phyloP scores from a whole-genome alignment of 31 red algal genomes.

The Asparagopsis taxiformis region DNA sequence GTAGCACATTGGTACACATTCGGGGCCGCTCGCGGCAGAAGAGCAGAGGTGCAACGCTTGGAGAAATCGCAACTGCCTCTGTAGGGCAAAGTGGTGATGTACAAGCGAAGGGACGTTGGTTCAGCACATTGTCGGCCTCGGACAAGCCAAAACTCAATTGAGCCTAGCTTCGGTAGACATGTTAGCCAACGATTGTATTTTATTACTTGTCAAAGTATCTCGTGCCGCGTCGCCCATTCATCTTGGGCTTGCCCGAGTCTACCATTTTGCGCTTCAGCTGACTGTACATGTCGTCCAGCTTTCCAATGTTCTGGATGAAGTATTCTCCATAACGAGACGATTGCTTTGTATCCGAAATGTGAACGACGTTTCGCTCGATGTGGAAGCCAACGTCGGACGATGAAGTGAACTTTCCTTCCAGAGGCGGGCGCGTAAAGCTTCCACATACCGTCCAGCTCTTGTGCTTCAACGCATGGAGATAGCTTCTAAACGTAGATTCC shows the following conservation, averaged over 20 bases:
- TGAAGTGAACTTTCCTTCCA: constrained; percentile 51
- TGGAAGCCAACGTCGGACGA: constrained; percentile 72
- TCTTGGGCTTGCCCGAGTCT: too few relatives aligned
- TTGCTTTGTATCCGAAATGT: constrained; percentile 66
- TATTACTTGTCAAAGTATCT: too few relatives aligned
- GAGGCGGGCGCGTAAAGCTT: constrained; percentile 42
- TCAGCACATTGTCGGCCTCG: constrained; percentile 42
- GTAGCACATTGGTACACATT: too few relatives aligned
- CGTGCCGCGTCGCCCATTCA: too few relatives aligned
- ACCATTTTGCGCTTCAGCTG: constrained; percentile 40
- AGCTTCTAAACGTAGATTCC: constrained; percentile 45
- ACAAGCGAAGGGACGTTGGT: constrained; percentile 18
- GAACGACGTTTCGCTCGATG: constrained; percentile 76
- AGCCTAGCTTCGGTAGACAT: too few relatives aligned
- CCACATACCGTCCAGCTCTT: constrained; percentile 75
- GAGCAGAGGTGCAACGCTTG: constrained; percentile 20
- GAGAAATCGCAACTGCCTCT: constrained; percentile 32
- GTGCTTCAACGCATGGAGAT: constrained; percentile 83
- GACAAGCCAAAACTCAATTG: constrained; percentile 48
- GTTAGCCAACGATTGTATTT: too few relatives aligned
- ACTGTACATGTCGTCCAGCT: constrained; percentile 72
- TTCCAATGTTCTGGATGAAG: constrained; percentile 81
- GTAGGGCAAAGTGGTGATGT: constrained; percentile 24
- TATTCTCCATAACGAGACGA: constrained; percentile 82
- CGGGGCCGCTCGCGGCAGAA: neutral